These are phyloP conservation scores for Scopulariopsis brevicaulis DNA, from an alignment of 2,329 filamentous ascomycete genomes.

Conservation along the genomic window DNA sequence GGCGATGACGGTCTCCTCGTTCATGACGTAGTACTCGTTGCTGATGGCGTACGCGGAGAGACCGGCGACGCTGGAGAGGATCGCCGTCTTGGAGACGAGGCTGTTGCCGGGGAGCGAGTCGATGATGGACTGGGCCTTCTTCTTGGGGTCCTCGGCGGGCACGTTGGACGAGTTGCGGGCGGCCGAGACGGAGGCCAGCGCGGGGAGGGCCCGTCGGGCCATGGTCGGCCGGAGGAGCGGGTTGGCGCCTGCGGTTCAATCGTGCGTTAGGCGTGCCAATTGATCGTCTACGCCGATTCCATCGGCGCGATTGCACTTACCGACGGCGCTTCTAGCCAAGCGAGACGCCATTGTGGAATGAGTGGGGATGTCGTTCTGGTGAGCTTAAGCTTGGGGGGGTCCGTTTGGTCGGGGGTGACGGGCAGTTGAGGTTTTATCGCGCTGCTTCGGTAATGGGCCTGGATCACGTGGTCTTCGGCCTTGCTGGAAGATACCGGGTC, in stretches of 20 bases:
- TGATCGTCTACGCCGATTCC: slow-evolving; percentile 9
- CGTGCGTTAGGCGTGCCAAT: slow-evolving; percentile 15
- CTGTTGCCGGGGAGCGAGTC: slow-evolving; percentile 88
- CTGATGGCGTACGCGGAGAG: slow-evolving; percentile 89
- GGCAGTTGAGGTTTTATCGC: slow-evolving; percentile 39
- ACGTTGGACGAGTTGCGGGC: slow-evolving; percentile 61
- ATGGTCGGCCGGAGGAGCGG: slow-evolving; percentile 72
- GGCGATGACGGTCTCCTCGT: slow-evolving; percentile 94
- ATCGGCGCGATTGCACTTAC: slow-evolving; percentile 44
- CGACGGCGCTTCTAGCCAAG: slow-evolving; percentile 88
- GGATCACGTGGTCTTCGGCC: slow-evolving; percentile 21
- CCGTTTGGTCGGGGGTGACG: slow-evolving; percentile 30
- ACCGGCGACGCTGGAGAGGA: slow-evolving; percentile 86
- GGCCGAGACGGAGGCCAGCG: slow-evolving; percentile 57
- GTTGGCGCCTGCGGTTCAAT: slow-evolving; percentile 57
- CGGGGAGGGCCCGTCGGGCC: slow-evolving; percentile 63
- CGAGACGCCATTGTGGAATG: slow-evolving; percentile 83
- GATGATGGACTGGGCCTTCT: slow-evolving; percentile 92
- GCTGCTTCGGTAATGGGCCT: slow-evolving; percentile 25
- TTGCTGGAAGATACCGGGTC: neutral
- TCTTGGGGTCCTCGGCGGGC: slow-evolving; percentile 81
- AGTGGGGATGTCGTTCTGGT: slow-evolving; percentile 40
- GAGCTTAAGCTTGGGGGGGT: slow-evolving; percentile 20
- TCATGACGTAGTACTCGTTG: slow-evolving; percentile 99
- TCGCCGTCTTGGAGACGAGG: slow-evolving; percentile 89